phyloP scores from a whole-genome alignment of 805 yeast genomes.

The Monosporozyma servazzii region DNA sequence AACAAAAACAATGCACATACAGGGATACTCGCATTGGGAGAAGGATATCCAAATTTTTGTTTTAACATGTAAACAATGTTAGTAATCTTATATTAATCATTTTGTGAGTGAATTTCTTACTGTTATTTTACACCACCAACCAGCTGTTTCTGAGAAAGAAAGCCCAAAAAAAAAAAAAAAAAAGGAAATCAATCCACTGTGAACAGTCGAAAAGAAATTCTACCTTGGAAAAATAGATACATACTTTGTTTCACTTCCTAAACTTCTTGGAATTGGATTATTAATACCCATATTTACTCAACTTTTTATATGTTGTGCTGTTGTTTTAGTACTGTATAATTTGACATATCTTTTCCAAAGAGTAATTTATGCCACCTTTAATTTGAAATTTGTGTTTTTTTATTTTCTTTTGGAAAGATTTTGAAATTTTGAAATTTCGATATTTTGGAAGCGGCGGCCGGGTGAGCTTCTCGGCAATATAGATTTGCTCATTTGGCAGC shows the following conservation, averaged over 20 bases:
- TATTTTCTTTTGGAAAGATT: too few relatives aligned
- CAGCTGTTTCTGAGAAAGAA: too few relatives aligned
- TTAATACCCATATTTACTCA: constrained; percentile 56
- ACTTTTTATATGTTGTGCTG: not conserved
- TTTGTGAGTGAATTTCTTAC: too few relatives aligned
- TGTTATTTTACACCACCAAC: too few relatives aligned
- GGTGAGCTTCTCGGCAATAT: not conserved
- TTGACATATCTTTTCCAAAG: not conserved
- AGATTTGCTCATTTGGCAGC: not conserved
- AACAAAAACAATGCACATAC: not conserved
- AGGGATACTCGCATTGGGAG: too few relatives aligned
- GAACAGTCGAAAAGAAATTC: not conserved
- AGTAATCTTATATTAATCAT: too few relatives aligned
- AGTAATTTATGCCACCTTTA: not conserved
- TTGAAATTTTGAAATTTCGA: not conserved
- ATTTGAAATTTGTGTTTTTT: not conserved
- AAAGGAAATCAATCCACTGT: not conserved
- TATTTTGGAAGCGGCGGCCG: not conserved
- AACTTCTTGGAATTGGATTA: constrained; percentile 89
- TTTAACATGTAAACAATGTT: too few relatives aligned
- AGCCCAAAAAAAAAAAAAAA: not conserved
- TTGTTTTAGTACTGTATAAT: not conserved
- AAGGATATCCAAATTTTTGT: too few relatives aligned
- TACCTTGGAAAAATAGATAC: constrained; percentile 26
- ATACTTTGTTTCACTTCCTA: constrained; percentile 76